Evolutionary conservation across 176 grass and related monocot genomes (phyloP).

Genomic region (Stipa capillata): DNA sequence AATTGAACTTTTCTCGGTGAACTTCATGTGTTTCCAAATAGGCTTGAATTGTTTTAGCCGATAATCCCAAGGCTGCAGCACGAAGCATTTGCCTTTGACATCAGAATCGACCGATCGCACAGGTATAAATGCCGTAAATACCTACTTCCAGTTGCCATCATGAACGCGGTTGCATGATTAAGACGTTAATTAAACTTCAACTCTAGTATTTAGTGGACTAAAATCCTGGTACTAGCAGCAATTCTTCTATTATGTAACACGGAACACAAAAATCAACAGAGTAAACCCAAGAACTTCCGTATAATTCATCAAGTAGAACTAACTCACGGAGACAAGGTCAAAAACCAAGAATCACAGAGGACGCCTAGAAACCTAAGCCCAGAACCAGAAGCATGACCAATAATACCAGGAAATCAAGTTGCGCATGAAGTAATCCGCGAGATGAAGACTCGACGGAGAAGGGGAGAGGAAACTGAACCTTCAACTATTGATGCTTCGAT

Average conservation of each 20-base stretch:
- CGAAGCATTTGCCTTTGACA: neutral
- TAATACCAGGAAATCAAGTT: neutral
- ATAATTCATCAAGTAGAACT: neutral
- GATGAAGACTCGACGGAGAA: neutral
- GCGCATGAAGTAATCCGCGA: neutral
- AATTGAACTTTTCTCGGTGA: neutral
- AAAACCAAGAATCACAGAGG: neutral
- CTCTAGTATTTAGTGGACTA: neutral
- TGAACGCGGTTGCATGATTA: neutral
- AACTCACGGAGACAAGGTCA: neutral
- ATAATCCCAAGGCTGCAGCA: neutral
- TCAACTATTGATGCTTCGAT: neutral
- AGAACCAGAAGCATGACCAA: neutral
- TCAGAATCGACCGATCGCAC: neutral
- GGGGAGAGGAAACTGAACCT: neutral
- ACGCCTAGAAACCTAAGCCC: neutral
- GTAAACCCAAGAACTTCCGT: neutral
- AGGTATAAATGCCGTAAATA: neutral
- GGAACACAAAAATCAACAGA: neutral
- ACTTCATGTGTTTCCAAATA: neutral
- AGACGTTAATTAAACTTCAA: neutral
- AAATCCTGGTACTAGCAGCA: neutral
- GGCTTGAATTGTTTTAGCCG: neutral
- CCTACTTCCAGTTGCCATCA: neutral
- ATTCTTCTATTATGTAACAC: neutral